phyloP scores from a whole-genome alignment of 1,139 yeast genomes.

The Yamadazyma epiphylla region DNA sequence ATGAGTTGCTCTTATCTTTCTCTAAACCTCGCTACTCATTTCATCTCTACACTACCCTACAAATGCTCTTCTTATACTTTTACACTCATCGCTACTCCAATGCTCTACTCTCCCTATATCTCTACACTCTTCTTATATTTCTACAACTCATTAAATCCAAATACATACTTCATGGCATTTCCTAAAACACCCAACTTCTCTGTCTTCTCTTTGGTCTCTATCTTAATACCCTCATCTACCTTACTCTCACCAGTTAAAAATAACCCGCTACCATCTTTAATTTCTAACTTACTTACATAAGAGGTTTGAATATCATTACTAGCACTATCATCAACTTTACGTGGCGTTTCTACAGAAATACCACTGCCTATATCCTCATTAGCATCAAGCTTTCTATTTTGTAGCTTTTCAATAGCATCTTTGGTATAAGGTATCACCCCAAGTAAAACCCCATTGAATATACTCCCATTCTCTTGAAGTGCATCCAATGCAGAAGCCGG shows the following conservation, averaged over 20 bases:
- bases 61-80: too few relatives aligned
- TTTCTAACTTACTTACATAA: conserved; percentile 24
- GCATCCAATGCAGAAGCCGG: conserved; percentile 80
- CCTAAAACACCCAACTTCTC: conserved; percentile 35
- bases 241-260: conserved; percentile 22
- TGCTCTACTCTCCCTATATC: too few relatives aligned
- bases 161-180: conserved; percentile 32
- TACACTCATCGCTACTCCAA: too few relatives aligned
- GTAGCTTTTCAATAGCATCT: conserved; percentile 58
- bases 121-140: too few relatives aligned
- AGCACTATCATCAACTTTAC: conserved; percentile 5
- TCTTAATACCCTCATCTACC: conserved; percentile 11
- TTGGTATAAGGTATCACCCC: conserved; percentile 76
- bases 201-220: conserved; percentile 18
- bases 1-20: too few relatives aligned
- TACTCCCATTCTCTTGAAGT: conserved; percentile 72
- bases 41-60: too few relatives aligned
- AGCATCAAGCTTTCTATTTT: conserved; percentile 49
- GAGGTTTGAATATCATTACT: conserved; percentile 10
- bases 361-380: conserved; percentile 58
- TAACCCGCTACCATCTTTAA: conserved; percentile 40
- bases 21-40: too few relatives aligned
- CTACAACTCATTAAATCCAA: conserved; percentile 42
- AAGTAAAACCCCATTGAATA: conserved; percentile 64
- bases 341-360: conserved; percentile 7